Base-by-base conservation (phyloP, 345 rosid species). In the Acer campestre region DNA sequence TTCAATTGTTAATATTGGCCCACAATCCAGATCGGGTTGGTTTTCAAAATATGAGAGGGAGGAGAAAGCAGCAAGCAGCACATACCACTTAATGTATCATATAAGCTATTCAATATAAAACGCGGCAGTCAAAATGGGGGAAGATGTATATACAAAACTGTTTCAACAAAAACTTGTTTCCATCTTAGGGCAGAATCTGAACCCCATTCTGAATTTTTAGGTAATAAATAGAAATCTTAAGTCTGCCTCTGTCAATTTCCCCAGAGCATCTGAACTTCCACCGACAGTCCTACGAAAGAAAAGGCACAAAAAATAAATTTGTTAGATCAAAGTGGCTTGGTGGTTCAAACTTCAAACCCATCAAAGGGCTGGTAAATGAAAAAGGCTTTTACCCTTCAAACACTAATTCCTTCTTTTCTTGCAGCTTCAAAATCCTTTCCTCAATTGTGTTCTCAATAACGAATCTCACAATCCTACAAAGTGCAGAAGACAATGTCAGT, bases 341-440 rank as follows among this genome's bases (percentile, higher is more conserved):
- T 27, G 59, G n/a, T 40, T 61, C 62, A 20, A 42, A 42, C 11
- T 42, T 9, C 6, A 35, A 2, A 10, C 46, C 16, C 40, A 29
- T 22, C n/a, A 72, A 23, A 59, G n/a, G n/a, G 2, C 22, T 55
- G 29, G 55, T 49, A 66, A 25, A 76, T 46, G 76, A 77, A 14
- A 51, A 72, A 65, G 29, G 79, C 87, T 76, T 42, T 35, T 68
- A 92, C 99, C 99, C 99, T 88, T 96, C 99, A 84, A 96, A 96
- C 71, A 96, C 97, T 18, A 96, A 84, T 78, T 96, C 93, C 87
- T 94, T 96, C 90, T 96, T 96, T 67, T 92, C 87, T 75, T 96
- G 99, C 81, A 96, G 93, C 84, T 84, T 89, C 83, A 96, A 76
- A 79, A 96, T 92, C 92, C 95, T 90, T 86, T 94, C 99, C 89